Conservation (phyloP, 2,329 filamentous ascomycete genomes). For the Hypoxylon sp. region DNA sequence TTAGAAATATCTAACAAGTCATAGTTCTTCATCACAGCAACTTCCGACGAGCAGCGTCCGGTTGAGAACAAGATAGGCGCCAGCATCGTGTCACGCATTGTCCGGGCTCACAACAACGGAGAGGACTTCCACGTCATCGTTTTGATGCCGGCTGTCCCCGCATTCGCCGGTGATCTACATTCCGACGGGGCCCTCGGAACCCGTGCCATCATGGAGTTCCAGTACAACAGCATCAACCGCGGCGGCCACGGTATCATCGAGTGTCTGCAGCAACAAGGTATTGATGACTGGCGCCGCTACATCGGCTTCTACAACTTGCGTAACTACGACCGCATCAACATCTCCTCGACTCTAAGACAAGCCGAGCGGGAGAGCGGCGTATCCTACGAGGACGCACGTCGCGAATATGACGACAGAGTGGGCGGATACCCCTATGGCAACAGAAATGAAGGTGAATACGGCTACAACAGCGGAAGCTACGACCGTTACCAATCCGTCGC, state of each 20-base stretch:
- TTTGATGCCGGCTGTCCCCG: slow-evolving; percentile 84
- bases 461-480: slow-evolving; percentile 61
- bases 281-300: slow-evolving; percentile 78
- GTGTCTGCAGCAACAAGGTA: slow-evolving; percentile 73
- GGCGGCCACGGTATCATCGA: slow-evolving; percentile 85
- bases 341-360: slow-evolving; percentile 71
- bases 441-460: slow-evolving; percentile 39
- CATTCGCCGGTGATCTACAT: slow-evolving; percentile 85
- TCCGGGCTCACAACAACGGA: slow-evolving; percentile 75
- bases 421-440: slow-evolving; percentile 59
- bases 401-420: slow-evolving; percentile 73
- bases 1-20: slow-evolving; percentile 22
- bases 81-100: slow-evolving; percentile 82
- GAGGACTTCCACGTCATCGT: slow-evolving; percentile 83
- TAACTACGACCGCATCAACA: slow-evolving; percentile 88
- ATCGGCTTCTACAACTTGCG: slow-evolving; percentile 89
- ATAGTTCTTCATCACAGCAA: slow-evolving; percentile 90
- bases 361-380: slow-evolving; percentile 76
- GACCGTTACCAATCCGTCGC: slow-evolving; percentile 81
- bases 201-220: slow-evolving; percentile 89
- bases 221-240: slow-evolving; percentile 84
- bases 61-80: slow-evolving; percentile 84
- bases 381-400: slow-evolving; percentile 75
- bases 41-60: slow-evolving; percentile 76
- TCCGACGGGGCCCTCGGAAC: slow-evolving; percentile 81